These are phyloP conservation scores for Tuber magnatum DNA, from an alignment of 495 filamentous ascomycete species.

Conservation along the genomic window DNA sequence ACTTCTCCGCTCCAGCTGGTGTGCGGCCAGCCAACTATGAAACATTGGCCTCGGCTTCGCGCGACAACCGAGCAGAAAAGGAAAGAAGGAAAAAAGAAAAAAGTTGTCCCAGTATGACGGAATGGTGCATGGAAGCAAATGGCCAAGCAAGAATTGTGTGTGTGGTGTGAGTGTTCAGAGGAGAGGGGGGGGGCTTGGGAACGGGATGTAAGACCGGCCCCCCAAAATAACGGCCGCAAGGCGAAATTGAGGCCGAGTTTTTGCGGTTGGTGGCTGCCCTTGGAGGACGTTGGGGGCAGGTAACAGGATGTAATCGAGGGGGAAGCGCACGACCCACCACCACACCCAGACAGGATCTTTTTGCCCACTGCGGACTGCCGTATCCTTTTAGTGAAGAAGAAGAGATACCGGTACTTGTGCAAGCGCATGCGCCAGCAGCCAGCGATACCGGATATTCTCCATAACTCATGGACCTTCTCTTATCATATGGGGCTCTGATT, in stretches of 20 bases:
- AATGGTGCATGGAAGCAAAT: constrained; percentile 22
- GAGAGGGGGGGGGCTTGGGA: not conserved
- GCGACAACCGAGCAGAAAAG: constrained; percentile 25
- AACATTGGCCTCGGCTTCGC: constrained; percentile 28
- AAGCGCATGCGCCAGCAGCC: not conserved
- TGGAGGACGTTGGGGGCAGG: constrained; percentile 15
- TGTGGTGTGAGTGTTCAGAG: not conserved
- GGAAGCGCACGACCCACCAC: constrained; percentile 20
- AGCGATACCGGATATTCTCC: not conserved
- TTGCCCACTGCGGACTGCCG: constrained; percentile 13
- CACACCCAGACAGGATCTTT: constrained; percentile 6
- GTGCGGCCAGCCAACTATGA: constrained; percentile 18
- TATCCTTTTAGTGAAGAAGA: constrained; percentile 1
- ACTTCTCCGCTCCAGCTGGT: constrained; percentile 7
- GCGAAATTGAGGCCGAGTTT: constrained; percentile 29
- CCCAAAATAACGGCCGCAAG: constrained; percentile 21
- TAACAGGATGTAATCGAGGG: constrained; percentile 16
- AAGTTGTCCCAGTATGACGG: constrained; percentile 35
- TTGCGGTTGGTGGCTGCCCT: constrained; percentile 18
- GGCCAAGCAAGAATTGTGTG: not conserved
- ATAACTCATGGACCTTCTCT: not conserved
- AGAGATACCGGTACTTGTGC: not conserved
- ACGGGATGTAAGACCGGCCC: not conserved
- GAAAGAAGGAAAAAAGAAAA: constrained; percentile 25
- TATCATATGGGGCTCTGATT: not conserved